A percentile compares a stretch with the other conserved stretches of the same genome.
These are phyloP conservation scores for Fusarium miscanthi DNA, from an alignment of 2,329 filamentous ascomycete species.

Conservation along the genomic window DNA sequence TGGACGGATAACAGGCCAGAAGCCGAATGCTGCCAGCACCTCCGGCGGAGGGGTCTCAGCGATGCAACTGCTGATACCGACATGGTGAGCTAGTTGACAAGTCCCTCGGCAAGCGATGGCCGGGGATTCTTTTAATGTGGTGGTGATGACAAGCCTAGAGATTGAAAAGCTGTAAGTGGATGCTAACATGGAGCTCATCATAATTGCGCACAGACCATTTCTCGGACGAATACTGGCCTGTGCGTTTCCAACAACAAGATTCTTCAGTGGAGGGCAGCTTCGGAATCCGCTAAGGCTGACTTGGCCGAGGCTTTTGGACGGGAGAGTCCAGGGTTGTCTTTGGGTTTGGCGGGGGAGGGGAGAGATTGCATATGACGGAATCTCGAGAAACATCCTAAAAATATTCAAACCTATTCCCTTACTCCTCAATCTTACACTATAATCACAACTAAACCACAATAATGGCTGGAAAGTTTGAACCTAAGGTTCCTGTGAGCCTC, in stretches of 20 bases:
- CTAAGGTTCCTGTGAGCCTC: conserved; percentile 80
- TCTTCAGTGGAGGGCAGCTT: conserved; percentile 13
- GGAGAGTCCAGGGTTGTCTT: conserved; percentile 11
- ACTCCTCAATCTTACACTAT: not conserved
- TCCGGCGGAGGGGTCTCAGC: conserved; percentile 48
- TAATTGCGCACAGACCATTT: conserved; percentile 37
- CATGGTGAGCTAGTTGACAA: conserved; percentile 42
- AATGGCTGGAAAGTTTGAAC: conserved; percentile 78
- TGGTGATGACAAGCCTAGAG: conserved; percentile 19
- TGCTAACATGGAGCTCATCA: conserved; percentile 22
- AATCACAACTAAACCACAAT: conserved; percentile 1
- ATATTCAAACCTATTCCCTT: not conserved
- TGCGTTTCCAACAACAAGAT: conserved; percentile 25
- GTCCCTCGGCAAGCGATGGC: conserved; percentile 11
- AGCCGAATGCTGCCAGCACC: conserved; percentile 46
- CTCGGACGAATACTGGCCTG: conserved; percentile 32
- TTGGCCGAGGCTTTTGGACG: conserved; percentile 23
- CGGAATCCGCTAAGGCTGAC: conserved; percentile 5
- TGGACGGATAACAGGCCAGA: conserved; percentile 49
- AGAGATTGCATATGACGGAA: conserved; percentile 38
- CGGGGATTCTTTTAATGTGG: not conserved
- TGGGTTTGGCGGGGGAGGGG: conserved; percentile 31
- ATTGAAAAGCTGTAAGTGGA: conserved; percentile 28
- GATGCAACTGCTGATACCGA: conserved; percentile 50
- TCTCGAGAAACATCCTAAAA: conserved; percentile 13